Evolutionary conservation across 2,329 filamentous ascomycete genomes (phyloP).

Genomic region (Fusarium sororula): DNA sequence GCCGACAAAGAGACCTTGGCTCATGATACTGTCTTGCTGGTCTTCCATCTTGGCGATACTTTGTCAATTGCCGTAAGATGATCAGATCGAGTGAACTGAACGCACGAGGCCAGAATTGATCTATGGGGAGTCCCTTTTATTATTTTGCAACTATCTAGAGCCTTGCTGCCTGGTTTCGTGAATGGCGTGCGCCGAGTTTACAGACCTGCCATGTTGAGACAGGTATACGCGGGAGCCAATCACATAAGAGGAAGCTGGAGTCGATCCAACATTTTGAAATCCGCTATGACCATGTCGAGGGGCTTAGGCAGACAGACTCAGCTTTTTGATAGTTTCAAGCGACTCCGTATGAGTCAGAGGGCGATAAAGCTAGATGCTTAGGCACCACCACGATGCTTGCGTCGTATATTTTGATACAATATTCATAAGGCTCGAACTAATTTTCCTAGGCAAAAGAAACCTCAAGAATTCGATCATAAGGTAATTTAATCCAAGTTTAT

Average conservation of each 20-base stretch:
- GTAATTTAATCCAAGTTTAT: no score
- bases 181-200: not conserved
- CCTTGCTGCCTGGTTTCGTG: not conserved
- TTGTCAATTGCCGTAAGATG: no score
- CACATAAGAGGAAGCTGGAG: not conserved
- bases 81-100: no score
- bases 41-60: not conserved
- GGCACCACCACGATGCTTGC: not conserved
- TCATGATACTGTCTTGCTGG: not conserved
- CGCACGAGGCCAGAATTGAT: rapidly evolving
- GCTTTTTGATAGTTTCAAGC: not conserved
- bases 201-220: not conserved
- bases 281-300: not conserved
- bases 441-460: no score
- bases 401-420: not conserved
- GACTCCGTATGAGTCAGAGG: not conserved
- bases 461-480: not conserved
- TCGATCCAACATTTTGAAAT: not conserved
- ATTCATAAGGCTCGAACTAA: not conserved
- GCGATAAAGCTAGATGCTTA: not conserved
- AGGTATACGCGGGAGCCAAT: not conserved
- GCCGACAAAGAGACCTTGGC: not conserved
- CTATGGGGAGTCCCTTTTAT: rapidly evolving
- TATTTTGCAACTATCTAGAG: not conserved
- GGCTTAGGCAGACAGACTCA: not conserved